These are phyloP conservation scores for Piromyces sp. DNA, from an alignment of 192 early-diverging fungal species.

Conservation along the genomic window DNA sequence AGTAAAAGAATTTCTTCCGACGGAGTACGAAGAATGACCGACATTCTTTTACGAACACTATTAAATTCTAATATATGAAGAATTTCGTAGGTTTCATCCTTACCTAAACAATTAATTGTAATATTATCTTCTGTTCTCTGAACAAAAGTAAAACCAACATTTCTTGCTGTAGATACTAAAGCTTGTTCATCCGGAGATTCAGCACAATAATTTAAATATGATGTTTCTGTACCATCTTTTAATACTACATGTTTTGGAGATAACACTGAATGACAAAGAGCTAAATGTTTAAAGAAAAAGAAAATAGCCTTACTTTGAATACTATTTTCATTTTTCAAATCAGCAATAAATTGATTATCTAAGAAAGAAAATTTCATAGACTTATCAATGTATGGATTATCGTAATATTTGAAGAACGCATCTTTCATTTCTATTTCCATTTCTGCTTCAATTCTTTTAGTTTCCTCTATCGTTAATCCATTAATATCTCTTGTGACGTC, in stretches of 20 bases:
- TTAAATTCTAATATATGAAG: conserved; percentile 59
- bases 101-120: neutral
- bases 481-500: conserved; percentile 22
- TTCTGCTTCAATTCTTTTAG: conserved; percentile 11
- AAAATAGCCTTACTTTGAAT: neutral
- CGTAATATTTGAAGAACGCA: neutral
- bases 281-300: conserved; percentile 1
- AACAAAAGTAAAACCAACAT: neutral
- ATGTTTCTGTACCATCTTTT: neutral
- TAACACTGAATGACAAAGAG: conserved; percentile 1
- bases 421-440: neutral
- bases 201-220: neutral
- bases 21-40: conserved; percentile 61
- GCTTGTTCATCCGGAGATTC: conserved; percentile 4
- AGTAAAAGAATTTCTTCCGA: conserved; percentile 54
- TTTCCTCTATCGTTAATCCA: conserved; percentile 13
- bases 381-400: neutral
- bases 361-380: neutral
- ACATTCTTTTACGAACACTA: conserved; percentile 92
- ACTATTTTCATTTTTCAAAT: neutral
- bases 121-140: neutral
- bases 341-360: neutral
- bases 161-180: neutral
- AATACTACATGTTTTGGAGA: neutral
- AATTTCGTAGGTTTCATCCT: neutral